Conservation (phyloP, 1,139 yeast species). For the Yamadazyma taylorii region DNA sequence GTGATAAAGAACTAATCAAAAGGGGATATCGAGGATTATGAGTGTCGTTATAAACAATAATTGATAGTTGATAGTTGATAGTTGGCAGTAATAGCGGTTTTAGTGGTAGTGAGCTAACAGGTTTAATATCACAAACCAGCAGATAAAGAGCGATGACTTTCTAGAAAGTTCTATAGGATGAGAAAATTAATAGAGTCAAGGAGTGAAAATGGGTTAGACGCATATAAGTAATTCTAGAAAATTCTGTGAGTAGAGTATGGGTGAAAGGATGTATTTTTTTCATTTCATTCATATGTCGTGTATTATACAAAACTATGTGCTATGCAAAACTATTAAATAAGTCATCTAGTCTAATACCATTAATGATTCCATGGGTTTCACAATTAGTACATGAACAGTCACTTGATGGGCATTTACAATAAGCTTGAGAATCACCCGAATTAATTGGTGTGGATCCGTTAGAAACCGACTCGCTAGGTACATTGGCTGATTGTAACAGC, state of each 20-base stretch:
- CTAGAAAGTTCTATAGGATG: constrained; percentile 9
- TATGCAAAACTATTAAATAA: constrained; percentile 16
- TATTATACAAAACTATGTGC: constrained; percentile 3
- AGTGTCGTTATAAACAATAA: no score
- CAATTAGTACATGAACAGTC: constrained; percentile 54
- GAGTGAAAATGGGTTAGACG: no score
- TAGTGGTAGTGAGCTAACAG: neutral
- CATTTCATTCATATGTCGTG: neutral
- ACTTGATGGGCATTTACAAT: constrained; percentile 48
- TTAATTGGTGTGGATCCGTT: no score
- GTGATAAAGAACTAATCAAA: neutral
- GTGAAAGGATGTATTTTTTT: neutral
- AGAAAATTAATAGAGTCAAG: neutral
- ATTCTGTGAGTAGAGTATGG: no score
- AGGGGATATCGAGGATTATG: no score
- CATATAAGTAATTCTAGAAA: no score
- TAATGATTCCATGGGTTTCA: constrained; percentile 53
- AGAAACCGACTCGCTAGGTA: no score
- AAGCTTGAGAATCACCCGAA: no score
- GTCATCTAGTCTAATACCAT: constrained; percentile 50
- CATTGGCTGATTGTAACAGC: neutral
- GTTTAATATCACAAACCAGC: neutral
- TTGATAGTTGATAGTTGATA: no score
- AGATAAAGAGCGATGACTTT: constrained; percentile 1
- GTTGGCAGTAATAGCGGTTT: neutral